phyloP scores from a whole-genome alignment of 441 rosid species.

The Populus tomentosa region DNA sequence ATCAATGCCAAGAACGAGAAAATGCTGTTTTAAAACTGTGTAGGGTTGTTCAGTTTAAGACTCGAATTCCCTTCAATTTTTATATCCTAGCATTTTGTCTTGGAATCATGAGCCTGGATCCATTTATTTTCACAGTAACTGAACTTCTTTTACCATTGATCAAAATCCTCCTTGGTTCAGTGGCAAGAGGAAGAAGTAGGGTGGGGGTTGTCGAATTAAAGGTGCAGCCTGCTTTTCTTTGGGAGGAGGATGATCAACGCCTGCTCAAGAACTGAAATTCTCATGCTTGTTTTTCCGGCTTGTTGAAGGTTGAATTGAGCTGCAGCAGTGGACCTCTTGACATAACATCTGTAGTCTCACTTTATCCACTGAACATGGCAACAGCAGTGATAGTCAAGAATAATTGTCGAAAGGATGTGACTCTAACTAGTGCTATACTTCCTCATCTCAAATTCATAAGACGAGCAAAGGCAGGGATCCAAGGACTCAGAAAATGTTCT shows the following conservation, averaged over 20 bases:
- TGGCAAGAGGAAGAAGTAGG: not conserved
- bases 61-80: not conserved
- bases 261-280: not conserved
- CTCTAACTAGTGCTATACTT: conserved; percentile 61
- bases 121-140: not conserved
- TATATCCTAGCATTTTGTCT: not conserved
- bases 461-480: conserved; percentile 54
- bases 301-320: conserved; percentile 69
- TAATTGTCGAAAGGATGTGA: conserved; percentile 68
- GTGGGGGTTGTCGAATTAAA: not conserved
- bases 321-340: conserved; percentile 57
- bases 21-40: not conserved
- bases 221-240: not conserved
- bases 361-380: conserved; percentile 74
- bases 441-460: conserved; percentile 68
- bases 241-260: not conserved
- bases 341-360: conserved; percentile 58
- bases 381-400: conserved; percentile 73
- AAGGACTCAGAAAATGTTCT: conserved; percentile 64
- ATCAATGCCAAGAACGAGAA: not conserved
- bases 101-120: not conserved
- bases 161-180: not conserved
- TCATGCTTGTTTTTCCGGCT: conserved; percentile 6
- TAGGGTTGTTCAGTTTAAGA: not conserved
- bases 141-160: not conserved